phyloP scores from a whole-genome alignment of 176 grass and related monocot species.

The Metroxylon sagu region DNA sequence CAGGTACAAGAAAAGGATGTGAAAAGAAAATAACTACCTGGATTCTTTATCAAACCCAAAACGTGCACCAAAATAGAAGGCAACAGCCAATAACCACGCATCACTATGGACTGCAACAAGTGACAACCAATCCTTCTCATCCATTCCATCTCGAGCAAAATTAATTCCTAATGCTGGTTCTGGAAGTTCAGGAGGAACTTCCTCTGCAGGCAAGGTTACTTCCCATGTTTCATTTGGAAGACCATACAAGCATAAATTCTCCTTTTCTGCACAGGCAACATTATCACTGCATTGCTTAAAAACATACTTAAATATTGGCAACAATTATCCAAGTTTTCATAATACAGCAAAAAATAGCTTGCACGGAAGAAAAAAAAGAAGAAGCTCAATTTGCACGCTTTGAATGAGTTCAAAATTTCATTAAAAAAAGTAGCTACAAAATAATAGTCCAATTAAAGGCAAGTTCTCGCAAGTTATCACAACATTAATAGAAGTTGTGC shows the following conservation, averaged over 20 bases:
- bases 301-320: too few relatives aligned
- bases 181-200: slow-evolving; percentile 79
- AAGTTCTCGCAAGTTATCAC: too few relatives aligned
- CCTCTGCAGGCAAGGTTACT: slow-evolving; percentile 61
- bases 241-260: slow-evolving; percentile 80
- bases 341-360: too few relatives aligned
- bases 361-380: too few relatives aligned
- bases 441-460: too few relatives aligned
- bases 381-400: too few relatives aligned
- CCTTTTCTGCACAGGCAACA: slow-evolving; percentile 44
- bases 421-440: too few relatives aligned
- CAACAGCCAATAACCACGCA: slow-evolving; percentile 67
- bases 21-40: slow-evolving; percentile 33
- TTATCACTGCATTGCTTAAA: background rate
- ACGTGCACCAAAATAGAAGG: slow-evolving; percentile 70
- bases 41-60: slow-evolving; percentile 77
- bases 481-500: too few relatives aligned
- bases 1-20: background rate
- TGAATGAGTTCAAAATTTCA: too few relatives aligned
- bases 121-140: slow-evolving; percentile 58
- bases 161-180: slow-evolving; percentile 86
- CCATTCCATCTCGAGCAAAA: slow-evolving; percentile 84
- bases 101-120: slow-evolving; percentile 88
- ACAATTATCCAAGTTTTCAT: too few relatives aligned
- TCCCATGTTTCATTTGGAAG: slow-evolving; percentile 66